phyloP scores from a whole-genome alignment of 2,329 filamentous ascomycete genomes.

The Karstenula rhodostoma region DNA sequence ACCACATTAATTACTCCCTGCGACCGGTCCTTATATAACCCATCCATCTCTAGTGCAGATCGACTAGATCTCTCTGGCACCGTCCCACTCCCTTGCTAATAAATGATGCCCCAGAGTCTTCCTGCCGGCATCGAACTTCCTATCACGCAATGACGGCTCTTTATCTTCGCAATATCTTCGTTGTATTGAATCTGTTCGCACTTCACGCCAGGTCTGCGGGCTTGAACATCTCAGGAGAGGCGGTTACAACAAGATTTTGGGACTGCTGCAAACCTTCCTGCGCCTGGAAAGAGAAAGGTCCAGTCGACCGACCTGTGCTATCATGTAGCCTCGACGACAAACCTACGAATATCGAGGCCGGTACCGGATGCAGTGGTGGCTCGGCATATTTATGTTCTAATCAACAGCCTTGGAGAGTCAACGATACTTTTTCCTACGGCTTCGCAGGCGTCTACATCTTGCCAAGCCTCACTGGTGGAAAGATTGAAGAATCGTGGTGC shows the following conservation, averaged over 20 bases:
- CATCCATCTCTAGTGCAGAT: constrained; percentile 41
- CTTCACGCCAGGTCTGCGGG: constrained; percentile 27
- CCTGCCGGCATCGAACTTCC: constrained; percentile 37
- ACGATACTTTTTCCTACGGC: constrained; percentile 67
- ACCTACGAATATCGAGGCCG: constrained; percentile 58
- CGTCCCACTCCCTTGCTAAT: constrained; percentile 38
- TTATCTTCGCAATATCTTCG: constrained; percentile 38
- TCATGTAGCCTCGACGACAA: constrained; percentile 65
- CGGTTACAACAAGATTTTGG: constrained; percentile 49
- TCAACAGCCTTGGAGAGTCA: constrained; percentile 69
- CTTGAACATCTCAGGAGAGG: constrained; percentile 41
- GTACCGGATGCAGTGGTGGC: constrained; percentile 65
- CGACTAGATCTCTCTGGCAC: constrained; percentile 46
- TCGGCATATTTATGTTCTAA: constrained; percentile 65
- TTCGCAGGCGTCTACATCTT: constrained; percentile 68
- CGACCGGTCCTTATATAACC: constrained; percentile 44
- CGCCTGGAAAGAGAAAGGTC: constrained; percentile 65
- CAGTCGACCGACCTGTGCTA: constrained; percentile 59
- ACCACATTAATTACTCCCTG: constrained; percentile 47
- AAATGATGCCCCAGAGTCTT: constrained; percentile 43
- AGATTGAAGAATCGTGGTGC: constrained; percentile 69
- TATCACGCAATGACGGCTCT: constrained; percentile 45
- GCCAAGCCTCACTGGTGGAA: constrained; percentile 44
- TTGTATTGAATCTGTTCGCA: constrained; percentile 35
- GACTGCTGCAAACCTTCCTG: constrained; percentile 78